Conservation (phyloP, 805 yeast genomes). For the Barnettozyma pratensis region DNA sequence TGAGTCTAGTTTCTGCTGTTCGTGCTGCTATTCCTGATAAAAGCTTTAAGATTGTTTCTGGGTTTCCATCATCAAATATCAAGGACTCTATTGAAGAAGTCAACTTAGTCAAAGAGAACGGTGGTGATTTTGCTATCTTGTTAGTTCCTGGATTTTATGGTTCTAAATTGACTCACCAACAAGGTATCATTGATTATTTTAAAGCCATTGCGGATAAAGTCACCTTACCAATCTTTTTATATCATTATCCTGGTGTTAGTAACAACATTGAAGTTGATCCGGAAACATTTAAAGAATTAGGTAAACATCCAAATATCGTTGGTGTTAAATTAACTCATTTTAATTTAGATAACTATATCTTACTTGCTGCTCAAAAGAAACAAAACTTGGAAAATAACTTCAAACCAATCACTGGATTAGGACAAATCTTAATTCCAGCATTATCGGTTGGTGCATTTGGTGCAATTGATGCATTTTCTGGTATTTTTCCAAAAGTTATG, state of each 20-base stretch:
- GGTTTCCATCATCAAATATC: constrained; percentile 26
- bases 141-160: constrained; percentile 35
- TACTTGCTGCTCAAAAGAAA: constrained; percentile 33
- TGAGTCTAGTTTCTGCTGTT: constrained; percentile 24
- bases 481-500: constrained; percentile 45
- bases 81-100: constrained; percentile 27
- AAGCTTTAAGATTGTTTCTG: constrained; percentile 30
- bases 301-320: constrained; percentile 31
- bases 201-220: constrained; percentile 28
- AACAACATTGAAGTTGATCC: constrained; percentile 27
- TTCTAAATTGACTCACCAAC: constrained; percentile 27
- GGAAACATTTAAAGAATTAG: constrained; percentile 23
- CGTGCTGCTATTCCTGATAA: constrained; percentile 29
- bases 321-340: constrained; percentile 42
- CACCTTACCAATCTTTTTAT: constrained; percentile 31
- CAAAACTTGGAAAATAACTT: constrained; percentile 33
- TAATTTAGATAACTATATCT: constrained; percentile 39
- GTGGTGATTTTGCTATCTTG: constrained; percentile 31
- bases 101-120: constrained; percentile 25
- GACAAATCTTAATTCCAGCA: constrained; percentile 45
- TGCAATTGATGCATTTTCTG: constrained; percentile 47
- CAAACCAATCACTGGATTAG: constrained; percentile 43
- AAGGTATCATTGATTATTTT: constrained; percentile 31
- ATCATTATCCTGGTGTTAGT: constrained; percentile 34
- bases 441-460: constrained; percentile 41